Base-by-base conservation (phyloP, 106 monocot genomes). In the Posidonia australis region DNA sequence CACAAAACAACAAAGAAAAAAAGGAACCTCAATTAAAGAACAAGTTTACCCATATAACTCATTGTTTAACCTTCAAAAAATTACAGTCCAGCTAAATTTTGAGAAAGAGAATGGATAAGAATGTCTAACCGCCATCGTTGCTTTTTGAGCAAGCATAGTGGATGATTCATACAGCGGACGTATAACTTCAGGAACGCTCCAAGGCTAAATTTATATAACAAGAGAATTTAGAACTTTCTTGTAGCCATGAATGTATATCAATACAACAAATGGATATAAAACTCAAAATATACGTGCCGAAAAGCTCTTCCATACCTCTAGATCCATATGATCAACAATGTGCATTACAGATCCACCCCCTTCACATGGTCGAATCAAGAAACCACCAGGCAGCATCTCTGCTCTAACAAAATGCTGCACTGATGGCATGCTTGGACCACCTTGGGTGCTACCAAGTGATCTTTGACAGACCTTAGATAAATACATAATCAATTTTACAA, bases 271-370 rank as follows among this genome's bases (percentile, higher is more conserved):
- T 25, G 17, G 43, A 58, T 27, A 43, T 26, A 22, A 47, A 5
- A 72, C 9, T 12, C 16, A 26, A 5, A 9, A 0, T 42, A 42
- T 10, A 10, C 9, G 6, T 16, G 1, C 9, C 14, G 13, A 61
- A 19, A 41, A 18, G 36, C 18, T 18, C n/a, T 41, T 23, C 21
- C 13, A 51, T 77, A 86, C 86, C 82, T 83, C 80, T 62, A 86
- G 65, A 62, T 86, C 75, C 75, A 83, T 54, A 71, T 87, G 87
- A 67, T 87, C 58, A 67, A 87, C 87, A 76, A 87, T 83, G 70
- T 87, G 87, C 46, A 86, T 72, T n/a, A 86, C 66, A 69, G 82
- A 82, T 0, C 80, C 86, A 58, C 82, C 82, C 9, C 80, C 83
- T 13, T 87, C 87, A 76, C 87, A 83, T 6, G 87, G 83, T 49